Evolutionary conservation across 495 filamentous ascomycete species (phyloP), one percentile per base, ranked within the genome.

Genomic region (Penicillium arizonense): DNA sequence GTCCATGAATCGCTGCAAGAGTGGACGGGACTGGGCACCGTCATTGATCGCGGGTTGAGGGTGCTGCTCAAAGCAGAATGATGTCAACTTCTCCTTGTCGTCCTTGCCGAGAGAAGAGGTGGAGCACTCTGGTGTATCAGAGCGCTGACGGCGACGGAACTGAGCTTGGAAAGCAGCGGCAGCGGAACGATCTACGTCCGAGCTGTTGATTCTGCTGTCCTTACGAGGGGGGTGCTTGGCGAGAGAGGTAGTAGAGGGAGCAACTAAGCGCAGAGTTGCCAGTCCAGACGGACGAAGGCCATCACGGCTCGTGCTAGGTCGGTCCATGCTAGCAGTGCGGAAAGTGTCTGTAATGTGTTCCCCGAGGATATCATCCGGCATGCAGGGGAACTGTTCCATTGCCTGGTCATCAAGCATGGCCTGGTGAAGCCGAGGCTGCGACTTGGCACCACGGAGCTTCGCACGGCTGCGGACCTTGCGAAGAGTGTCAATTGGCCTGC

Each of bases 391-490:
- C 7, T 61, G 61, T 46, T 73, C 73, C 0, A 62, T 43, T 1
- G 35, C 9, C 41, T 58, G 49, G 8, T 59, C 58, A 44, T 66
- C 63, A 10, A 62, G 44, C 45, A 55, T 58, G 7, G 61, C 47
- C 41, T 62, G 60, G 34, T 70, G 61, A 21, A 76, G 63, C 47
- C 63, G 67, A 8, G 72, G 71, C 6, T 73, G 67, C 0, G 74
- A 77, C 56, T 74, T 76, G 45, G 74, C 74, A 6, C 66, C 69
- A 23, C 73, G 69, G 4, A 77, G 64, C 54, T 77, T 74, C 4
- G 75, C 73, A 8, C 69, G 67, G 43, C 74, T 77, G 32, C 74
- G 74, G n/a, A 76, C 73, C 52, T 76, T 77, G 30, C 74, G 74
- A 36, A 77, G 59, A 0, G 72, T 76, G 23, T 76, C 74, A 10